A percentile compares a stretch with the other conserved stretches of the same genome.
These are phyloP conservation scores for Ceratocystis huliohia DNA, from an alignment of 2,329 filamentous ascomycete genomes.

Conservation along the genomic window DNA sequence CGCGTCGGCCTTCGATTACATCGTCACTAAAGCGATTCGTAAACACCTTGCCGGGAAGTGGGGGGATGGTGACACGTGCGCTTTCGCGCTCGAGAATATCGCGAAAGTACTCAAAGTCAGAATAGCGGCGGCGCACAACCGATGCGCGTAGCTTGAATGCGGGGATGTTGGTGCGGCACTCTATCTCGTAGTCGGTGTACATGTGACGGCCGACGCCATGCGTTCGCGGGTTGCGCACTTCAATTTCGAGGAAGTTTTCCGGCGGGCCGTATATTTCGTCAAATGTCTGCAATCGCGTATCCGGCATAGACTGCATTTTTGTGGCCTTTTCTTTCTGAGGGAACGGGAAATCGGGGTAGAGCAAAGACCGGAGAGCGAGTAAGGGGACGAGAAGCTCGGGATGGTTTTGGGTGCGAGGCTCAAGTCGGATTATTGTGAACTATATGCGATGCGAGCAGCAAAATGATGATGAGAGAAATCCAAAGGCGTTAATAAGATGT, in stretches of 20 bases:
- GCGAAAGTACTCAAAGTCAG: conserved; percentile 96
- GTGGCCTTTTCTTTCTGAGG: conserved; percentile 24
- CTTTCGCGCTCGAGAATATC: conserved; percentile 94
- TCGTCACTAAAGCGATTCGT: conserved; percentile 97
- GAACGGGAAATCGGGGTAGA: conserved; percentile 18
- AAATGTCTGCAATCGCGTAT: conserved; percentile 81
- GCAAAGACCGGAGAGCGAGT: background rate
- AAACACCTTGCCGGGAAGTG: conserved; percentile 91
- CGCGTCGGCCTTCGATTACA: conserved; percentile 86
- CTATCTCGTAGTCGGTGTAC: conserved; percentile 98
- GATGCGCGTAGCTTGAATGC: conserved; percentile 92
- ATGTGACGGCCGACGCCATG: conserved; percentile 89
- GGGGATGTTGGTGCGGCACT: conserved; percentile 95
- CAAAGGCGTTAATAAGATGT: background rate
- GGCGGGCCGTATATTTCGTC: conserved; percentile 98
- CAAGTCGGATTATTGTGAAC: background rate
- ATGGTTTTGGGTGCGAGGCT: no score
- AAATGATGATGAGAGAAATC: background rate
- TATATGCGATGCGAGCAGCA: background rate
- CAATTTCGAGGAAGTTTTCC: conserved; percentile 97
- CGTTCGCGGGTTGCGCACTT: conserved; percentile 87
- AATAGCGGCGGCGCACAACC: conserved; percentile 83
- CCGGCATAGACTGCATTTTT: conserved; percentile 54
- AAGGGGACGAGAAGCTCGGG: background rate
- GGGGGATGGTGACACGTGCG: conserved; percentile 88